Conservation (phyloP, 768 basidiomycete species). For the Mycena capillaripes region DNA sequence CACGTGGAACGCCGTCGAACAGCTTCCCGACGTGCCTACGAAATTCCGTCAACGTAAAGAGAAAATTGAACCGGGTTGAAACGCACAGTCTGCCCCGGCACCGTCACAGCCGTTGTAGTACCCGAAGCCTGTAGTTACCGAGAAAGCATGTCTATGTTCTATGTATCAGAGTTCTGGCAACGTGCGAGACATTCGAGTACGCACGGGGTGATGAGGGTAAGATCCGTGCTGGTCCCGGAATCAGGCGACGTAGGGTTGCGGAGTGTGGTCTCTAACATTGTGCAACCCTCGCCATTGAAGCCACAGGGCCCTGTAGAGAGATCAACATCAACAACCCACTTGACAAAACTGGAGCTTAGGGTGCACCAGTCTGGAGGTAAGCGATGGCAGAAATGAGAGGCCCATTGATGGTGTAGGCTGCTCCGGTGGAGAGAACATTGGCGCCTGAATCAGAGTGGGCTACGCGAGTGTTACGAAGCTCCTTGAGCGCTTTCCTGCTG, state of each 20-base stretch:
- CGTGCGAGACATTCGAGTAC: conserved; percentile 1
- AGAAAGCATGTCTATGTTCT: not conserved
- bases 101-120: conserved; percentile 61
- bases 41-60: not conserved
- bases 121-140: conserved; percentile 23
- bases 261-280: conserved; percentile 50
- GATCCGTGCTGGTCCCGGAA: conserved; percentile 51
- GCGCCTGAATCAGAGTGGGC: conserved; percentile 20
- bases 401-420: conserved; percentile 12
- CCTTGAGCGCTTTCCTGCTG: too few species aligned
- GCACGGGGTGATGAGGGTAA: conserved; percentile 50
- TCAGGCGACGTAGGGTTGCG: conserved; percentile 48
- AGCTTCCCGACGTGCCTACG: conserved; percentile 16
- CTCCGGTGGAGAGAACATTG: conserved; percentile 21
- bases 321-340: not conserved
- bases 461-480: not conserved
- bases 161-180: too few species aligned
- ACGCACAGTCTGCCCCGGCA: conserved; percentile 58
- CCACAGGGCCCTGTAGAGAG: not conserved
- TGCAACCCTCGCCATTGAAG: conserved; percentile 52
- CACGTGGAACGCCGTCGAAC: conserved; percentile 24
- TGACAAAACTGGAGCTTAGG: too few species aligned
- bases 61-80: not conserved
- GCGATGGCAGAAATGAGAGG: conserved; percentile 26
- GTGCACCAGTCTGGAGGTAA: conserved; percentile 32